Percentiles rank a stretch among this genome's conserved stretches.
phyloP scores from a whole-genome alignment of 2,329 filamentous ascomycete genomes.

The Pyrenophora graminea region DNA sequence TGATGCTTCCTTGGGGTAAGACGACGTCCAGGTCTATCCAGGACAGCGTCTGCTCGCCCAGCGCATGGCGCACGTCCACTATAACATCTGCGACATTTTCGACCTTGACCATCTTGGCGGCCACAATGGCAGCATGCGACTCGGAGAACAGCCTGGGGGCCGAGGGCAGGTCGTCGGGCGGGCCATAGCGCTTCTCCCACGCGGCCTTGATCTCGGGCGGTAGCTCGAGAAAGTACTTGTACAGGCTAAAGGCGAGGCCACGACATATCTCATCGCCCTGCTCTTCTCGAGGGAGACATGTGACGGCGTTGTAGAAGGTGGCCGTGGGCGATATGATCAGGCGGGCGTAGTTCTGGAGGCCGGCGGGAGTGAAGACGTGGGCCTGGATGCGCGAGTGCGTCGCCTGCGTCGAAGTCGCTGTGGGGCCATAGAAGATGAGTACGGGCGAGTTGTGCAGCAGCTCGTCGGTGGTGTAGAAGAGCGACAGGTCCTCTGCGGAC shows the following conservation, averaged over 20 bases:
- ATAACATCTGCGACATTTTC: conserved; percentile 77
- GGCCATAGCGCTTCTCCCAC: conserved; percentile 61
- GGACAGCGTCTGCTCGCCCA: conserved; percentile 79
- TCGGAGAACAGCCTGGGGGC: conserved; percentile 78
- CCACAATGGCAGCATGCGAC: conserved; percentile 89
- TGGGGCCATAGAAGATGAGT: conserved; percentile 89
- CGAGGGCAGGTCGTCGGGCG: conserved; percentile 63
- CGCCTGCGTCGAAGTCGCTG: conserved; percentile 83
- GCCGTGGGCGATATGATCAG: conserved; percentile 93
- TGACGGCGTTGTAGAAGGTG: conserved; percentile 86
- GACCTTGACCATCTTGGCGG: conserved; percentile 79
- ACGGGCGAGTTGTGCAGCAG: conserved; percentile 79
- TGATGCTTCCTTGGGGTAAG: conserved; percentile 75
- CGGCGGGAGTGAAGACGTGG: conserved; percentile 87
- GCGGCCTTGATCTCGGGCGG: conserved; percentile 74
- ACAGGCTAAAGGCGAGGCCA: conserved; percentile 86
- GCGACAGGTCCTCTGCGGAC: conserved; percentile 77
- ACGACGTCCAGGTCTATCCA: conserved; percentile 89
- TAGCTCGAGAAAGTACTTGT: conserved; percentile 92
- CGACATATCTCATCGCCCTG: conserved; percentile 94
- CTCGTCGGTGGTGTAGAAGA: conserved; percentile 88
- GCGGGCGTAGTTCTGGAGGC: conserved; percentile 85
- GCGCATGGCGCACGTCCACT: conserved; percentile 71
- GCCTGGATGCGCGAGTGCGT: conserved; percentile 94
- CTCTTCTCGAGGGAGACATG: conserved; percentile 86